These are phyloP conservation scores for Monascus ruber DNA, from an alignment of 2,329 filamentous ascomycete genomes.

Conservation along the genomic window DNA sequence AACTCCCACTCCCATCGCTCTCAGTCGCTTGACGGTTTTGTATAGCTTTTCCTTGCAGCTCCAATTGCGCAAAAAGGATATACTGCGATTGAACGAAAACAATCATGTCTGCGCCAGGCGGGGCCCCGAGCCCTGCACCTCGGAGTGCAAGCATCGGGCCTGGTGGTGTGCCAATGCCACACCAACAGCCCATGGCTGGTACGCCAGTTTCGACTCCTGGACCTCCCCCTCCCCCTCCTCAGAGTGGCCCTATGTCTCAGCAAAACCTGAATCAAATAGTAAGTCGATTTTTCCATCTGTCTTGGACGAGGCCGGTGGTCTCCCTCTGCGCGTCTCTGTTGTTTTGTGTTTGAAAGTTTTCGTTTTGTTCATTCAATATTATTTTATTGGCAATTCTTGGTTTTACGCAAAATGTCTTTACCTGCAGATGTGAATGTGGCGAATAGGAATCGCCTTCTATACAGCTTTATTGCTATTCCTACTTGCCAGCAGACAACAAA, in stretches of 20 bases:
- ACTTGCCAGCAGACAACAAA: too few relatives aligned
- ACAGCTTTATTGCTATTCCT: too few relatives aligned
- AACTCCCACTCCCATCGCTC: neutral
- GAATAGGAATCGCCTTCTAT: too few relatives aligned
- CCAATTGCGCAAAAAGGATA: too few relatives aligned
- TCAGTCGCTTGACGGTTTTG: neutral
- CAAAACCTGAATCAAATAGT: conserved; percentile 95
- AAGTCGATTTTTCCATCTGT: conserved; percentile 33
- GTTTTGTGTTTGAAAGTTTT: conserved; percentile 1
- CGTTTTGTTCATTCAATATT: conserved; percentile 1
- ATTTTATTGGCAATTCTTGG: too few relatives aligned
- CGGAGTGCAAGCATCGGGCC: conserved; percentile 39
- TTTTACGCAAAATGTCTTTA: too few relatives aligned
- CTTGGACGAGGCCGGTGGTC: too few relatives aligned
- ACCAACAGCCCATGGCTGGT: conserved; percentile 37
- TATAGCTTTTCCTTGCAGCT: neutral
- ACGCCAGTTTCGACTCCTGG: conserved; percentile 34
- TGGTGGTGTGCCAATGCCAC: conserved; percentile 34
- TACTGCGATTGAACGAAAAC: conserved; percentile 1
- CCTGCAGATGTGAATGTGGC: too few relatives aligned
- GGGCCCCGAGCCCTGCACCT: conserved; percentile 38
- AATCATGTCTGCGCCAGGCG: conserved; percentile 35
- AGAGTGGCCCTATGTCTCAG: conserved; percentile 51
- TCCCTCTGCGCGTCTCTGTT: neutral
- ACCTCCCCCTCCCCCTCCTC: conserved; percentile 17